These are phyloP conservation scores for Brassica hybrid DNA, from an alignment of 441 rosid species.

Conservation along the genomic window DNA sequence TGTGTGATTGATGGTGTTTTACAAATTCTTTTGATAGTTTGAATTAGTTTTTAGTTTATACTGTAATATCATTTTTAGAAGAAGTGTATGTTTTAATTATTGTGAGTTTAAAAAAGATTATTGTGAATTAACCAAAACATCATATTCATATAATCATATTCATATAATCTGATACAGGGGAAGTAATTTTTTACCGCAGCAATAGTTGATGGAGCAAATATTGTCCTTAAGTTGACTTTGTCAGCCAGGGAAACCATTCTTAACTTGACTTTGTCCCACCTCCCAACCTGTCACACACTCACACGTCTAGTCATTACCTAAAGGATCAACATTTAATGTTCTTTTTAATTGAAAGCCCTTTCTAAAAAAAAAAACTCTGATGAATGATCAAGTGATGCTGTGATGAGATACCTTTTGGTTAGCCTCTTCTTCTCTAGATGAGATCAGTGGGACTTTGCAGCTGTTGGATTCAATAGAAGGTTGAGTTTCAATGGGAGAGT, in stretches of 20 bases:
- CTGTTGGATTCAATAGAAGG: slow-evolving; percentile 40
- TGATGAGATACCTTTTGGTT: slow-evolving; percentile 28
- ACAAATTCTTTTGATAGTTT: too few species aligned
- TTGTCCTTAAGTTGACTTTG: slow-evolving; percentile 52
- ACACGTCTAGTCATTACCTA: slow-evolving; percentile 10
- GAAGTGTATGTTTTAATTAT: too few species aligned
- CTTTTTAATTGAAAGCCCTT: too few species aligned
- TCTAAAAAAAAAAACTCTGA: not conserved
- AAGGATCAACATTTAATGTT: not conserved
- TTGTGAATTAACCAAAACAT: too few species aligned
- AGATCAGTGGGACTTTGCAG: slow-evolving; percentile 55
- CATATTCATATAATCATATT: too few species aligned
- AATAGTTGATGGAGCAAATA: slow-evolving; percentile 78
- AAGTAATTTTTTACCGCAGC: slow-evolving; percentile 50
- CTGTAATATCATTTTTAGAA: too few species aligned
- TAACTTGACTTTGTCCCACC: slow-evolving; percentile 36
- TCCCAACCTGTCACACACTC: slow-evolving; percentile 48
- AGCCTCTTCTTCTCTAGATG: slow-evolving; percentile 41
- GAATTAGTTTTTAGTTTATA: too few species aligned
- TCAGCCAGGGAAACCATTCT: slow-evolving; percentile 38
- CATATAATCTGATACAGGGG: too few species aligned
- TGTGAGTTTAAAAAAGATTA: too few species aligned
- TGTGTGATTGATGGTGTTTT: too few species aligned
- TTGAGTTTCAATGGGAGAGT: slow-evolving; percentile 32
- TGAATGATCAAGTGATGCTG: slow-evolving; percentile 1